Percentiles rank a stretch among this genome's conserved stretches.
Evolutionary conservation across 805 yeast species (phyloP).

Genomic region (Lipomyces orientalis): DNA sequence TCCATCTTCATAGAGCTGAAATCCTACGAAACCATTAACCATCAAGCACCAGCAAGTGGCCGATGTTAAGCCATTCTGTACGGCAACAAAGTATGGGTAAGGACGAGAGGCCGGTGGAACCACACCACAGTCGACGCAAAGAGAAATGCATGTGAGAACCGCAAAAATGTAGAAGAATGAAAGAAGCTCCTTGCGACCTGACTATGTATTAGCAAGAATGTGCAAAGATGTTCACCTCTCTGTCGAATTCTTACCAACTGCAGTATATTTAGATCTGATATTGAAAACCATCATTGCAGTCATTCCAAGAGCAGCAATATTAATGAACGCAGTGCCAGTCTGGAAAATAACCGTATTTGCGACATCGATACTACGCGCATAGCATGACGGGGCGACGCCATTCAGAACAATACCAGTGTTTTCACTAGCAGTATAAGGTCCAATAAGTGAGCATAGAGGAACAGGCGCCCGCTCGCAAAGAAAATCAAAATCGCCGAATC

Average conservation of each 20-base stretch:
- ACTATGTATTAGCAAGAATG: neutral
- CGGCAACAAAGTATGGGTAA: slow-evolving; percentile 81
- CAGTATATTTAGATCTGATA: slow-evolving; percentile 85
- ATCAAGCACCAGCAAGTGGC: slow-evolving; percentile 73
- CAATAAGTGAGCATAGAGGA: slow-evolving; percentile 80
- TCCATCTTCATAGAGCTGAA: slow-evolving; percentile 96
- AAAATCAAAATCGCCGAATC: slow-evolving; percentile 66
- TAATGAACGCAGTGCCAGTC: slow-evolving; percentile 84
- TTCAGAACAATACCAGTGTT: slow-evolving; percentile 42
- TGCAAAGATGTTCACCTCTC: neutral
- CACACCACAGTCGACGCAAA: slow-evolving; percentile 91
- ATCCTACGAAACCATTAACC: slow-evolving; percentile 78
- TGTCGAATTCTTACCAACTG: slow-evolving; percentile 58
- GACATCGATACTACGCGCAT: slow-evolving; percentile 80
- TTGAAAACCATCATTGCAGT: slow-evolving; percentile 74
- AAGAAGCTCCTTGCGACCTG: slow-evolving; percentile 78
- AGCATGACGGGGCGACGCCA: slow-evolving; percentile 80
- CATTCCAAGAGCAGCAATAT: slow-evolving; percentile 72
- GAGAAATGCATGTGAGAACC: slow-evolving; percentile 63
- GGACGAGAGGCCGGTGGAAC: slow-evolving; percentile 80
- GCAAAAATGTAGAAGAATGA: slow-evolving; percentile 68
- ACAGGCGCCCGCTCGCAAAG: slow-evolving; percentile 73
- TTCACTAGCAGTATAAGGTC: slow-evolving; percentile 51
- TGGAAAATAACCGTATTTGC: slow-evolving; percentile 93
- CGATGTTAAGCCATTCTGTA: slow-evolving; percentile 76